Evolutionary conservation across 2,329 filamentous ascomycete genomes (phyloP).

Genomic region (Sporothrix variecibatus): DNA sequence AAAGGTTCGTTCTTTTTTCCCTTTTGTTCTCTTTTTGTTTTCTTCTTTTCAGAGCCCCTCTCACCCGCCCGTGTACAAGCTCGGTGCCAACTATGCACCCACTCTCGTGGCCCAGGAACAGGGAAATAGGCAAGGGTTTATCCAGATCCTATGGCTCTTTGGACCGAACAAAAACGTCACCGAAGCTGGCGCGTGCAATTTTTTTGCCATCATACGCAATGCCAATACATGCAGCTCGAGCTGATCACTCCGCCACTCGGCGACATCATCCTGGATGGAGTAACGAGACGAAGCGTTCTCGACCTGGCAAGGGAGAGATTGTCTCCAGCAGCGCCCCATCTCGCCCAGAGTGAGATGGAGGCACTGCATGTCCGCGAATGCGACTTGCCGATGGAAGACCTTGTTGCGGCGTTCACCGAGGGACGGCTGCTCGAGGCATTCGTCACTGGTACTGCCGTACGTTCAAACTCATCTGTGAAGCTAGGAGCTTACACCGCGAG

Average conservation of each 20-base stretch:
- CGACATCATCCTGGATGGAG: background rate
- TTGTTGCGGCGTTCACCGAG: background rate
- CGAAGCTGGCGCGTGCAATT: background rate
- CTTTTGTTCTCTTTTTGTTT: background rate
- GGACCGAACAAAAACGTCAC: background rate
- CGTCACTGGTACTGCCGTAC: background rate
- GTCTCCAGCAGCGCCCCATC: background rate
- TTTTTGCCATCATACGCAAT: background rate
- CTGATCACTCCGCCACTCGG: background rate
- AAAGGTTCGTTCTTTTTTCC: background rate
- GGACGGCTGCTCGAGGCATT: background rate
- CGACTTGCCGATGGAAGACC: background rate
- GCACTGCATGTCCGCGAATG: background rate
- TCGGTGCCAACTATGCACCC: background rate
- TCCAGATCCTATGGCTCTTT: background rate
- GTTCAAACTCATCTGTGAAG: background rate
- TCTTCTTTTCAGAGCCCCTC: too few species aligned
- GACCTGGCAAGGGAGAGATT: background rate
- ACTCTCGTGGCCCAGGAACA: background rate
- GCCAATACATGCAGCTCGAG: background rate
- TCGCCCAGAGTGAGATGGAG: background rate
- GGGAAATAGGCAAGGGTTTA: background rate
- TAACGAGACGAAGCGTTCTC: background rate
- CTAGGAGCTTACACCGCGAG: too few species aligned
- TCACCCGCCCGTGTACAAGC: background rate